Conservation (phyloP, 2,329 filamentous ascomycete species). For the Fusarium vanettenii region DNA sequence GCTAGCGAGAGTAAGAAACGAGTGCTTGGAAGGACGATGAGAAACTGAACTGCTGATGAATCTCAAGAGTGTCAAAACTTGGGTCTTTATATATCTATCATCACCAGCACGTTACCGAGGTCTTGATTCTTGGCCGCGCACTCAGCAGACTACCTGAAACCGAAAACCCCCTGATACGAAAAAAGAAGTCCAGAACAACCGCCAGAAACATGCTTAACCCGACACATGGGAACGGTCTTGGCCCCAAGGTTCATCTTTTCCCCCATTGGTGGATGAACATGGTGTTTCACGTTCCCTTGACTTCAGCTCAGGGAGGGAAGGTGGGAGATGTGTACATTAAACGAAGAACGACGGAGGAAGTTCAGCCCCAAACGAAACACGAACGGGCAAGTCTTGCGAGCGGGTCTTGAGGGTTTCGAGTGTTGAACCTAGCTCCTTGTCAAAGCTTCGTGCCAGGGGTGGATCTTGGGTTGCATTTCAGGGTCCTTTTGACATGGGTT, state of each 20-base stretch:
- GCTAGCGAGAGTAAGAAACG: background rate
- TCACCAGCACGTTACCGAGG: background rate
- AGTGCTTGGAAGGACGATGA: background rate
- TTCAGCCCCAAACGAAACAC: background rate
- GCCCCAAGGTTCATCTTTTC: background rate
- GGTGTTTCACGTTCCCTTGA: background rate
- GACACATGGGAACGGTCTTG: background rate
- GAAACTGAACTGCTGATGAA: background rate
- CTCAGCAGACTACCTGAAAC: background rate
- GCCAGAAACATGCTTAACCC: background rate
- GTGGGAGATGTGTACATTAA: background rate
- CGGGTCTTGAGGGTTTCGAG: background rate
- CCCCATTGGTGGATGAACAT: background rate
- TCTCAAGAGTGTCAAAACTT: background rate
- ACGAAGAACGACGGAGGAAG: background rate
- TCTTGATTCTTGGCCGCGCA: background rate
- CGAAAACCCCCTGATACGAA: background rate
- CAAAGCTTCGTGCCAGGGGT: background rate
- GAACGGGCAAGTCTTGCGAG: background rate
- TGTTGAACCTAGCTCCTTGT: background rate
- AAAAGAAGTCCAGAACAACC: background rate
- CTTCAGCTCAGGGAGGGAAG: background rate
- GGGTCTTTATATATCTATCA: background rate
- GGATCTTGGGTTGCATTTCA: background rate
- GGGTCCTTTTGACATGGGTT: background rate